Evolutionary conservation across 2,329 filamentous ascomycete species (phyloP).

Genomic region (Lecanicillium sp.): DNA sequence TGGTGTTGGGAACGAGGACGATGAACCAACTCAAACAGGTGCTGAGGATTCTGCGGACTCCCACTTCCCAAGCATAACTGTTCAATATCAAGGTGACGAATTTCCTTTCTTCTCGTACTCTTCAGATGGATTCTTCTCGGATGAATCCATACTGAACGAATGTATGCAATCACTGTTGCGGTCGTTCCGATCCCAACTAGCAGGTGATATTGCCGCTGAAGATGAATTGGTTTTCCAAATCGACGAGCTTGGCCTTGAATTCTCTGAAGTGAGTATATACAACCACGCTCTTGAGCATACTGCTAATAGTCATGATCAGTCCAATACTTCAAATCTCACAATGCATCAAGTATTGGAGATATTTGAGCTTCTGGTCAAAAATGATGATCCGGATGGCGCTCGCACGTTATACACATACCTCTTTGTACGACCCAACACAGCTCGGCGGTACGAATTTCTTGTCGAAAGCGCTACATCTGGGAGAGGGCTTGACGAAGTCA

Average conservation of each 20-base stretch:
- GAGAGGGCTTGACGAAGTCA: slow-evolving; percentile 32
- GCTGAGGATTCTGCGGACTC: slow-evolving; percentile 6
- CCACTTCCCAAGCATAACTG: slow-evolving; percentile 28
- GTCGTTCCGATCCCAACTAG: slow-evolving; percentile 37
- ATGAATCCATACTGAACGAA: slow-evolving; percentile 31
- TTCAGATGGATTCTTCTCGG: slow-evolving; percentile 36
- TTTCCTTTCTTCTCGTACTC: slow-evolving; percentile 31
- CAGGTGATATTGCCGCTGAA: slow-evolving; percentile 33
- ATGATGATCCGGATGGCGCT: slow-evolving; percentile 31
- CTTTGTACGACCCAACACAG: slow-evolving; percentile 30
- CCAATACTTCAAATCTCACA: slow-evolving; percentile 27
- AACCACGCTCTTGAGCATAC: not conserved
- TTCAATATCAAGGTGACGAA: slow-evolving; percentile 35
- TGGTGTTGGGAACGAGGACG: too few species aligned
- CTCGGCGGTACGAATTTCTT: slow-evolving; percentile 30
- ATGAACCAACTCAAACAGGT: not conserved
- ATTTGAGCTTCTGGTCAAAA: slow-evolving; percentile 34
- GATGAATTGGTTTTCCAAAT: slow-evolving; percentile 46
- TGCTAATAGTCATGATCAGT: slow-evolving; percentile 24
- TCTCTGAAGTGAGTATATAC: slow-evolving; percentile 35
- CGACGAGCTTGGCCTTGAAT: slow-evolving; percentile 45
- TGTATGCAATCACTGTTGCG: slow-evolving; percentile 36
- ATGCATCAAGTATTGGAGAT: slow-evolving; percentile 34
- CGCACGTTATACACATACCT: slow-evolving; percentile 34
- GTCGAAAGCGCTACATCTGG: slow-evolving; percentile 34